Evolutionary conservation across 371 early-diverging fungal genomes (phyloP), one percentile per base, ranked within the genome.

Genomic region (Rhizopus delemar): DNA sequence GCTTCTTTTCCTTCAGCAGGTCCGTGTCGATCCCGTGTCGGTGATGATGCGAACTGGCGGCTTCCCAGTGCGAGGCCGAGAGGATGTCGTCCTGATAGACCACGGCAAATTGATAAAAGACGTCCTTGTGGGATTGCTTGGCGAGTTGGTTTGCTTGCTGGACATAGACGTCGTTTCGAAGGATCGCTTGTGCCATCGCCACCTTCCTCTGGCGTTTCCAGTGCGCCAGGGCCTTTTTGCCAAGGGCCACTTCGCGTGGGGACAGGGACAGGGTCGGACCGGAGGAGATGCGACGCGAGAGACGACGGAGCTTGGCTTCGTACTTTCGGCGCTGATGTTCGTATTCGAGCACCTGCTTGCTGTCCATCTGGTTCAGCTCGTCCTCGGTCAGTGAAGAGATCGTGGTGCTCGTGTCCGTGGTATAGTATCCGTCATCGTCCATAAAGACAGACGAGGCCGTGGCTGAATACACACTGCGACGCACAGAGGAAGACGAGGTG

Each of bases 131-230:
- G 7, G 90, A 73, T 59, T 92, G 90, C 33, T 78, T 75, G 58
- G 89, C 84, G 43, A 91, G 86, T 5, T 87, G 76, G 61, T 93
- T 94, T 53, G 92, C 93, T 52, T 92, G 90, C 62, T 90, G 89
- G 38, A 94, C 61, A 45, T 86, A 56, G 1, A 81, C 75, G 1
- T 86, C 86, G 51, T 85, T 81, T 8, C 74, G 78, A 33, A 87
- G 63, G 35, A 92, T 83, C 11, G 69, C 73, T 59, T 89, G 84
- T 4, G 89, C 87, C 63, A 91, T 83, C 5, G 73, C 64, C 9
- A 91, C 83, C 53, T 76, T 80, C 39, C 86, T 68, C 48, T 86
- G 68, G 31, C 77, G 67, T 57, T 80, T 81, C 89, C 91, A 89
- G 41, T 70, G 65, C 3, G 38, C 55, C 13, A 83, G 43, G 1